Conservation (phyloP, 2,329 filamentous ascomycete genomes). For the Pseudocercospora pini-densiflorae region DNA sequence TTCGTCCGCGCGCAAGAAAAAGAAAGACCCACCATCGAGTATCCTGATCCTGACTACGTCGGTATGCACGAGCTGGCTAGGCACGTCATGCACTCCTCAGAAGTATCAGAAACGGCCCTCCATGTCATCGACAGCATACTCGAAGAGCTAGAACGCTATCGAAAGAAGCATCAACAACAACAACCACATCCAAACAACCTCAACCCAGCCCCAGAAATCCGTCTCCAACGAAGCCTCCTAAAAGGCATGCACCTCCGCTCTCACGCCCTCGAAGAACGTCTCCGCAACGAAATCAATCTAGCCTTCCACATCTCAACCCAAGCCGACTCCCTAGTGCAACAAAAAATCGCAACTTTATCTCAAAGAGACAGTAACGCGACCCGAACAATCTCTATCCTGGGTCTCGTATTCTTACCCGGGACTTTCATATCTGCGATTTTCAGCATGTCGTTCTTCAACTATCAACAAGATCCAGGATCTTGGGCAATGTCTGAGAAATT, state of each 20-base stretch:
- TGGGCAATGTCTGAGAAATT: constrained; percentile 22
- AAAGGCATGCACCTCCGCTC: constrained; percentile 27
- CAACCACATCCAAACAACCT: neutral
- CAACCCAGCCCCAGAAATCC: constrained; percentile 13
- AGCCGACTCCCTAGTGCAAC: constrained; percentile 26
- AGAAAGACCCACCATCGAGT: constrained; percentile 12
- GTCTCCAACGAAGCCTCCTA: constrained; percentile 24
- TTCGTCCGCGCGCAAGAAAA: constrained; percentile 24
- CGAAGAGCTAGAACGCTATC: neutral
- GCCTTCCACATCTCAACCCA: constrained; percentile 34
- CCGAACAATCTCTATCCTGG: constrained; percentile 32
- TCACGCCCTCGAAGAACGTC: constrained; percentile 27
- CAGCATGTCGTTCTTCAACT: constrained; percentile 29
- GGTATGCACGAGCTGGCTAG: constrained; percentile 30
- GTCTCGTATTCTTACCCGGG: constrained; percentile 31
- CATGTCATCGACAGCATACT: constrained; percentile 26
- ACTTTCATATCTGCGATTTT: constrained; percentile 34
- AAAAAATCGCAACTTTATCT: constrained; percentile 26
- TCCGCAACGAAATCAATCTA: constrained; percentile 35
- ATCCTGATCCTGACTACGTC: constrained; percentile 15
- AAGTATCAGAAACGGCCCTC: constrained; percentile 23
- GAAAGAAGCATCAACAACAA: neutral
- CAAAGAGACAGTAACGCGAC: constrained; percentile 28
- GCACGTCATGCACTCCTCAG: constrained; percentile 31
- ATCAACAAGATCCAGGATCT: constrained; percentile 10